These are phyloP conservation scores for Sporodiniella umbellata DNA, from an alignment of 371 early-diverging fungal genomes.

Conservation along the genomic window DNA sequence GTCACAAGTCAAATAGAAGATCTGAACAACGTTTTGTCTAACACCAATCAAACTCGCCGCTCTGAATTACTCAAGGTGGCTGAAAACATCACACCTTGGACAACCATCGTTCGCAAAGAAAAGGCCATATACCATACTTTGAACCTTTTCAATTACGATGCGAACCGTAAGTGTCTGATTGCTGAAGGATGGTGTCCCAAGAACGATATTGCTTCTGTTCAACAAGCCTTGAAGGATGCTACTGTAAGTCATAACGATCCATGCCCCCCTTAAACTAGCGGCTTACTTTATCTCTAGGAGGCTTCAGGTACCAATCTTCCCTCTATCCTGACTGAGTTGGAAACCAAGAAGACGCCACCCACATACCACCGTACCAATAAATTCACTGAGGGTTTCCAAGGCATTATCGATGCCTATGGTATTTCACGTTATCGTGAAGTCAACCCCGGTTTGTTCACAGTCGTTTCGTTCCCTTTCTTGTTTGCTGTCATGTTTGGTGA, in stretches of 20 bases:
- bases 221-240: slow-evolving; percentile 80
- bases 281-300: slow-evolving; percentile 43
- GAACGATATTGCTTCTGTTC: slow-evolving; percentile 73
- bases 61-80: slow-evolving; percentile 82
- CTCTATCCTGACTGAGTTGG: slow-evolving; percentile 81
- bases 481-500: slow-evolving; percentile 99
- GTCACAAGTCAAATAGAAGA: slow-evolving; percentile 57
- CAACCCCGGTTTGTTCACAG: slow-evolving; percentile 98
- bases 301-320: slow-evolving; percentile 84
- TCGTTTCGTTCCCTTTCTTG: slow-evolving; percentile 98
- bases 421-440: slow-evolving; percentile 99
- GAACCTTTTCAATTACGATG: slow-evolving; percentile 93
- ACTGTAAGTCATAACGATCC: slow-evolving; percentile 46
- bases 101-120: slow-evolving; percentile 90
- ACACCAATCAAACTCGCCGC: slow-evolving; percentile 80
- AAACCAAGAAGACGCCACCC: slow-evolving; percentile 88
- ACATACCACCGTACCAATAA: slow-evolving; percentile 96
- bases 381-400: slow-evolving; percentile 96
- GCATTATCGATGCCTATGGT: slow-evolving; percentile 98
- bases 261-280: background rate
- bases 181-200: slow-evolving; percentile 98
- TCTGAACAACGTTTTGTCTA: slow-evolving; percentile 67
- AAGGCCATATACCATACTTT: slow-evolving; percentile 96
- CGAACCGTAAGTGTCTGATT: slow-evolving; percentile 89
- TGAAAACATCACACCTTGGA: slow-evolving; percentile 84